Base-by-base conservation (phyloP, 164 flowering plant species). In the Dillenia suffruticosa region DNA sequence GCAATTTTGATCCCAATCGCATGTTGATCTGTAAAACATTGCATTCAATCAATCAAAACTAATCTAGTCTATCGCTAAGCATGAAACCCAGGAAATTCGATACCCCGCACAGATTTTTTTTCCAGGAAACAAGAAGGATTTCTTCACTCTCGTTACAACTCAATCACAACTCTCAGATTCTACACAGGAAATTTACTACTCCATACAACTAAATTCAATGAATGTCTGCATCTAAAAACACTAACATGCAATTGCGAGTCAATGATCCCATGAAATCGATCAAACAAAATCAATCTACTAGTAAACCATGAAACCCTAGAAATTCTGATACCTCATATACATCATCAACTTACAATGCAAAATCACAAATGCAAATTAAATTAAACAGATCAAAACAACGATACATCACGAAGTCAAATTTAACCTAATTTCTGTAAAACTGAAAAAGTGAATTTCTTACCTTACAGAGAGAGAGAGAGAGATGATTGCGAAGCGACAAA, bases 161-260 rank as follows among this genome's bases (percentile, higher is more conserved):
- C 64, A 54, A 59, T 54, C 22, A 45, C 44, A 44, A 44, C 40
- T 32, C 7, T 4, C 40, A 32, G 40, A 32, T 32, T 32, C 40
- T 5, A 50, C 32, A 44, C 22, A 44, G 54, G 40, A 10, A 51
- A 65, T 56, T 46, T 16, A 52, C 63, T 45, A 46, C 58, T 24
- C 0, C 43, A 46, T 16, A 52, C 10, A 45, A 57, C 11, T 16
- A 46, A 2, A 56, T 24, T 3, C n/a, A 44, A 46, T 45, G 13
- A 44, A 58, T 4, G 9, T 49, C 40, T 26, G 61, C 66, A 50
- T 60, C 55, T 40, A 24, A 46, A 57, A 63, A 49, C 50, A 40
- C 53, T 17, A 47, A 49, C 44, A 32, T 54, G 51, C 58, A 54
- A 58, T 46, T 53, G 45, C 44, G 59, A 62, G 51, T 40, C 17